Base-by-base conservation (phyloP, 768 basidiomycete species). In the Guyanaporus albipodus region DNA sequence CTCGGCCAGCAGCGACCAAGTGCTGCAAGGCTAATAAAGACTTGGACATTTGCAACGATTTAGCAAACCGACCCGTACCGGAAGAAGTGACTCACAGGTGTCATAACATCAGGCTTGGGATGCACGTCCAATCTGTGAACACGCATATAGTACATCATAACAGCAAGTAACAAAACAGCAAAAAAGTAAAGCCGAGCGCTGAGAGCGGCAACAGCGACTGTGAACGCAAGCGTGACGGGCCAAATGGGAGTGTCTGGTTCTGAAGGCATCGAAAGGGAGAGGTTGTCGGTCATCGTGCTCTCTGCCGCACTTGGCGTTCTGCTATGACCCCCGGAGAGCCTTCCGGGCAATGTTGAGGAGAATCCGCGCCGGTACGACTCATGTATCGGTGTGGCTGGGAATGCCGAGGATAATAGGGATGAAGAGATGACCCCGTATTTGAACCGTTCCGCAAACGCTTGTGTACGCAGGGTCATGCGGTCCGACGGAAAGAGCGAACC, bases 371-470 rank as follows among this genome's bases (percentile, higher is more conserved):
- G 65, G 37, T 54, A 64, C 12, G 48, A 57, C 46, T 54, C 66
- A 36, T 42, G 35, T 38, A 53, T 63, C 54, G 53, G 56, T n/a
- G 76, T 66, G 24, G 76, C 54, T 32, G 80, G 58, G 46, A 82
- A 70, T 42, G 78, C 69, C 3, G 79, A 63, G 4, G 85, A 78
- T n/a, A 90, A 73, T 8, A 90, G 71, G 8, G 86, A 80, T 3
- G 87, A 89, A 4, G 87, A 87, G 49, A 90, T 88, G 4, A 90
- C 78, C 49, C 79, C 80, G 73, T 89, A 90, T 62, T 89, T 89
- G 78, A 91, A 89, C 33, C 77, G 83, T 66, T 91, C 87, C 8
- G 79, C 77, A 55, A 88, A 85, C 17, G 75, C 72, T 51, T 67
- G 75, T 4, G 72, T 62, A 6, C 70, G 62, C 48, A 53, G 64